These are phyloP conservation scores for Colletotrichum trifolii DNA, from an alignment of 2,329 filamentous ascomycete genomes.

Conservation along the genomic window DNA sequence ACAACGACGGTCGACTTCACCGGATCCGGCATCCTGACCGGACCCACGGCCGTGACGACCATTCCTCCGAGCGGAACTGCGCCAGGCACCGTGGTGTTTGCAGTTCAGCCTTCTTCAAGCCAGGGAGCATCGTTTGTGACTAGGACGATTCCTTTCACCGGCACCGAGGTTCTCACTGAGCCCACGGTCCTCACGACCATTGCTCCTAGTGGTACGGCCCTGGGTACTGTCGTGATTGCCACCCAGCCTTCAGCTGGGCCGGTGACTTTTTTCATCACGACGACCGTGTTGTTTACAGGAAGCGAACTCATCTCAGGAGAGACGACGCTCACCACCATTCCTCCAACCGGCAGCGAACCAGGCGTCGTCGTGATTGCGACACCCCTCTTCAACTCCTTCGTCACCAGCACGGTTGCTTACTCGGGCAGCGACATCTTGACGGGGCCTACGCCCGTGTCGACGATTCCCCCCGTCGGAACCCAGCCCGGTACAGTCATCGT, in stretches of 20 bases:
- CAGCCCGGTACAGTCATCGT: constrained; percentile 27
- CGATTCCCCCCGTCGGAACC: constrained; percentile 16
- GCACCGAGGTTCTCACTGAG: background rate
- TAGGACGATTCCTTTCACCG: background rate
- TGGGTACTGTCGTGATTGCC: constrained; percentile 6
- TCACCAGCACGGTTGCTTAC: constrained; percentile 9
- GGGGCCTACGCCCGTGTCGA: constrained; percentile 12
- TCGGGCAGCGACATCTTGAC: constrained; percentile 8
- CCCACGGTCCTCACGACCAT: background rate
- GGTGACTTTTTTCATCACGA: background rate
- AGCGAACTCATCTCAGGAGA: background rate
- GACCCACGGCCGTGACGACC: background rate
- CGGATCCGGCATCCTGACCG: constrained; percentile 10
- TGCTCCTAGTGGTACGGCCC: background rate
- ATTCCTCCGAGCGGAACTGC: constrained; percentile 2
- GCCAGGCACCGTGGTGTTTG: constrained; percentile 3
- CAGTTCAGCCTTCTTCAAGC: background rate
- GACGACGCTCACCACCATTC: constrained; percentile 16
- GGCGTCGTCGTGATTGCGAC: constrained; percentile 23
- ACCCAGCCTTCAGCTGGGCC: background rate
- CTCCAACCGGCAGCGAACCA: background rate
- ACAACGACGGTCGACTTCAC: constrained; percentile 1
- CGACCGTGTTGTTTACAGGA: constrained; percentile 3
- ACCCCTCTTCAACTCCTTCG: background rate
- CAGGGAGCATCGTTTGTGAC: background rate